Conservation (phyloP, 2,329 filamentous ascomycete genomes). For the Hypoxylon sp. region DNA sequence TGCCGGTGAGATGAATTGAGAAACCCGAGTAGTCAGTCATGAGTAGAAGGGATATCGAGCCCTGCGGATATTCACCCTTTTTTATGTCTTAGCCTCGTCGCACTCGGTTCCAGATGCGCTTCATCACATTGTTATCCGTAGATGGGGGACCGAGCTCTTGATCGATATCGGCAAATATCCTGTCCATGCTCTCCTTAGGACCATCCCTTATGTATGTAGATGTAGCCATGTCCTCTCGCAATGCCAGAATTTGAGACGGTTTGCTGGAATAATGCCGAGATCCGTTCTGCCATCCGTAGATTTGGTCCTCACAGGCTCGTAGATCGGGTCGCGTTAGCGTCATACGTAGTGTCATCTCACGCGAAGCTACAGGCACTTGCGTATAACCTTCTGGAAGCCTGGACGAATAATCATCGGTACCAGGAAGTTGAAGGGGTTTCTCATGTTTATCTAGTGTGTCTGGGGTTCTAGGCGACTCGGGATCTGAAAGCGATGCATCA, state of each 20-base stretch:
- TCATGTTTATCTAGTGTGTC: slow-evolving; percentile 62
- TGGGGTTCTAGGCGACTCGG: slow-evolving; percentile 73
- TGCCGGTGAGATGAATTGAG: slow-evolving; percentile 14
- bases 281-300: slow-evolving; percentile 77
- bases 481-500: slow-evolving; percentile 68
- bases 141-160: slow-evolving; percentile 62
- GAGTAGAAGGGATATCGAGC: slow-evolving; percentile 8
- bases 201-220: slow-evolving; percentile 54
- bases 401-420: slow-evolving; percentile 48
- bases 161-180: slow-evolving; percentile 68
- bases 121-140: slow-evolving; percentile 70
- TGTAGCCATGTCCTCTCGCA: slow-evolving; percentile 56
- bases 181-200: slow-evolving; percentile 69
- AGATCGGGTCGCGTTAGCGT: slow-evolving; percentile 92
- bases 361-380: slow-evolving; percentile 70
- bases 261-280: slow-evolving; percentile 53
- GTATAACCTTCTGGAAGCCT: slow-evolving; percentile 62
- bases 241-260: slow-evolving; percentile 47
- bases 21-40: slow-evolving; percentile 2
- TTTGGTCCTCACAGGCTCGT: slow-evolving; percentile 78
- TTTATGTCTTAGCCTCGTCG: slow-evolving; percentile 56
- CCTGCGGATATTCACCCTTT: neutral
- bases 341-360: slow-evolving; percentile 97
- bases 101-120: slow-evolving; percentile 76
- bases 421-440: slow-evolving; percentile 52